Base-by-base conservation (phyloP, 805 yeast species). In the Phaffomyces opuntiae region DNA sequence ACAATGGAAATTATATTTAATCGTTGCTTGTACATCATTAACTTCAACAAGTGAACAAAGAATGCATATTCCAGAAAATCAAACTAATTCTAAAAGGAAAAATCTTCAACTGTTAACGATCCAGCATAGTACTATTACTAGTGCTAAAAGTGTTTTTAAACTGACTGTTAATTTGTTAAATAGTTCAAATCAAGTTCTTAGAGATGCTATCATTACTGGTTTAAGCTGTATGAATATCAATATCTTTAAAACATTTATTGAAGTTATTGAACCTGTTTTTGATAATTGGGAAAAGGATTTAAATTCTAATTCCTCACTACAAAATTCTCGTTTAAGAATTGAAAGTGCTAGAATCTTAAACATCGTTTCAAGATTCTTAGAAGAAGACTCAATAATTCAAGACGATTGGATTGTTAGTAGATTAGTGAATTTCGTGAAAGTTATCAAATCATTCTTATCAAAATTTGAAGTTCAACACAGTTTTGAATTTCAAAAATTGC, bases 31-130 rank as follows among this genome's bases (percentile, higher is more conserved):
- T 57, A 80, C 91, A 17, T 87, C 96, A 0, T 65, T 93, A 51
- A 93, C 99, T 0, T 78, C 95, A 0, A 89, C 97, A 0, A 85
- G 78, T 49, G 96, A 89, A 47, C 96, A 89, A 59, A 80, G 85
- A 53, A 64, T 88, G 16, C 83, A 78, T 50, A 75, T 81, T n/a
- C 82, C 85, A 0, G 65, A 65, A 3, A 50, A 55, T 9, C 69
- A 68, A 11, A 70, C 77, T 7, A 95, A 86, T 55, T 80, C 83
- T 0, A 70, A 93, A 48, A 89, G 87, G 56, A 82, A 77, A 55
- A 81, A 91, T 1, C 81, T 84, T 54, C 96, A 86, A 49, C 74
- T 85, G 54, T 77, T 85, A 55, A 87, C 87, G 0, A 76, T 88
- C 33, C 96, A 88, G 55, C 95, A 87, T 54, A 95, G 89, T 59